Conservation (phyloP, 1,139 yeast genomes). For the Groenewaldozyma sp. region DNA sequence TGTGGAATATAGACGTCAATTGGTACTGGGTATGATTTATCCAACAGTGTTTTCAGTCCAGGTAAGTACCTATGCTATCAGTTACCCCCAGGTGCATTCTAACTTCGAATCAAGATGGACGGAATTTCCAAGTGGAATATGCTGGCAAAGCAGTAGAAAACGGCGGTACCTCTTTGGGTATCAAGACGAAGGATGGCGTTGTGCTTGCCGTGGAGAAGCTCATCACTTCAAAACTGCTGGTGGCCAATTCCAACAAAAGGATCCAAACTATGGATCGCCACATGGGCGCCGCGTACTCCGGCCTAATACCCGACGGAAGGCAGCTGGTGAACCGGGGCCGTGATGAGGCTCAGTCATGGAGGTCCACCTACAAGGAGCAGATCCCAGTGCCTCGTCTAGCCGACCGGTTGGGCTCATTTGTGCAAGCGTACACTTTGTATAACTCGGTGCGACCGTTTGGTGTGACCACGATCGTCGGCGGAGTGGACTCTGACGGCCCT, state of each 20-base stretch:
- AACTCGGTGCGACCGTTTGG: conserved; percentile 98
- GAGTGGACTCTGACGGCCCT: conserved; percentile 63
- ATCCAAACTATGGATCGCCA: conserved; percentile 91
- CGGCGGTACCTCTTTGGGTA: conserved; percentile 92
- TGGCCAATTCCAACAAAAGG: conserved; percentile 80
- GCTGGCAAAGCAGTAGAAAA: conserved; percentile 97
- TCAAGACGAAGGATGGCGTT: conserved; percentile 84
- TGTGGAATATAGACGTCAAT: conserved; percentile 78
- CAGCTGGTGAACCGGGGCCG: conserved; percentile 87
- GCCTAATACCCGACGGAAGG: conserved; percentile 93
- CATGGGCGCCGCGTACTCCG: conserved; percentile 88
- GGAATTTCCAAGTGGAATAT: conserved; percentile 97
- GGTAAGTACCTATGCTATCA: conserved; percentile 20
- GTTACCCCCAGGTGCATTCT: conserved; percentile 6
- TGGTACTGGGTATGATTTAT: conserved; percentile 95
- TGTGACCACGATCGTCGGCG: conserved; percentile 84
- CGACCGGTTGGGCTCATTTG: conserved; percentile 83
- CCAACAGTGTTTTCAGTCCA: conserved; percentile 71
- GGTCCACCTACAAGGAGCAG: conserved; percentile 64
- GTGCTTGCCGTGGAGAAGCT: conserved; percentile 96
- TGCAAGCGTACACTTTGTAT: conserved; percentile 91
- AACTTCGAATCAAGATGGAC: conserved; percentile 56
- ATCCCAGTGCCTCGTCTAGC: conserved; percentile 76
- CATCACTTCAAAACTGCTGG: conserved; percentile 75
- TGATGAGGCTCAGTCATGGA: conserved; percentile 80